phyloP scores from a whole-genome alignment of 2,329 filamentous ascomycete genomes.

The Phyllosticta citriasiana region DNA sequence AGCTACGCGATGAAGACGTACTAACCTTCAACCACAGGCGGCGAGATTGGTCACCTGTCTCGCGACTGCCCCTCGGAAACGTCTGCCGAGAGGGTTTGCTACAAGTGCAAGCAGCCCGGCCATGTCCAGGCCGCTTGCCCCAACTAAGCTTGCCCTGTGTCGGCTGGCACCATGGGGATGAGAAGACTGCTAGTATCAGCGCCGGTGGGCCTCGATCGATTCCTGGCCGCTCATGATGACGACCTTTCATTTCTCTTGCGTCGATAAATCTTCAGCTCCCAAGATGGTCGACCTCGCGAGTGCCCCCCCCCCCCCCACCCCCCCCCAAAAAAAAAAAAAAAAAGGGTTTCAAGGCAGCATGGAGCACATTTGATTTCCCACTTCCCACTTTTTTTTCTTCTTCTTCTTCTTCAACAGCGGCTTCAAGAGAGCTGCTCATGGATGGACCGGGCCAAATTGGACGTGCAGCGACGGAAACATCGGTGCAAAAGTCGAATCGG shows the following conservation, averaged over 20 bases:
- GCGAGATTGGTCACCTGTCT: constrained; percentile 86
- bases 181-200: constrained; percentile 5
- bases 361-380: constrained; percentile 7
- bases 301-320: no score
- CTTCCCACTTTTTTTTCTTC: not conserved
- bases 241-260: constrained; percentile 10
- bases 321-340: no score
- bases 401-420: not conserved
- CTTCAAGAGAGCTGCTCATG: not conserved
- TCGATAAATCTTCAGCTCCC: constrained; percentile 6
- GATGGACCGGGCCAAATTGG: not conserved
- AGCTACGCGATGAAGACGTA: not conserved
- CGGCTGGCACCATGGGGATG: constrained; percentile 1
- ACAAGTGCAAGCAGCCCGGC: constrained; percentile 82
- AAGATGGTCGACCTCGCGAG: not conserved
- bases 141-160: constrained; percentile 45
- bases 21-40: constrained; percentile 37
- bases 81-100: constrained; percentile 89
- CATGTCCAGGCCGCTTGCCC: constrained; percentile 94
- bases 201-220: not conserved
- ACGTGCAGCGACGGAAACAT: not conserved
- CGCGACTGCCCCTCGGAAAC: constrained; percentile 94
- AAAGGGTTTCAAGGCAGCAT: not conserved
- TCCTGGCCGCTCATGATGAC: constrained; percentile 8
- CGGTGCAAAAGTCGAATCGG: not conserved